phyloP scores from a whole-genome alignment of 2,329 filamentous ascomycete genomes.

The Pestalotiopsis sp. region DNA sequence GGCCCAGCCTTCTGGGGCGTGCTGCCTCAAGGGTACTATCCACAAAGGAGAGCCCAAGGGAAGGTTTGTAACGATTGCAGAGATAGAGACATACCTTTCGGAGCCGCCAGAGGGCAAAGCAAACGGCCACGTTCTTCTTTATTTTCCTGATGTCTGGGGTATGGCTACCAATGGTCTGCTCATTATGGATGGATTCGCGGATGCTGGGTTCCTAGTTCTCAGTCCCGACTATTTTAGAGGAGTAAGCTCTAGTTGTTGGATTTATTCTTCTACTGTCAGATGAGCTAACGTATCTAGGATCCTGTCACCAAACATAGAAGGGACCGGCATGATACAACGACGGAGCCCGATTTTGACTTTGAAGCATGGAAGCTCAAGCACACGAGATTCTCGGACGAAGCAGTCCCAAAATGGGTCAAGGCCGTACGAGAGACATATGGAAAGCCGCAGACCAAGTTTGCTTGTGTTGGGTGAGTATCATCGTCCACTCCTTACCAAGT shows the following conservation, averaged over 20 bases:
- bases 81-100: conserved; percentile 28
- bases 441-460: conserved; percentile 36
- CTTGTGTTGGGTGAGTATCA: conserved; percentile 38
- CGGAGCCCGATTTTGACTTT: conserved; percentile 45
- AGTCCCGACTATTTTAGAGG: conserved; percentile 49
- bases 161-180: conserved; percentile 44
- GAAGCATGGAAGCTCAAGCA: conserved; percentile 52
- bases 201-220: conserved; percentile 43
- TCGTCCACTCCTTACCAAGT: conserved; percentile 10
- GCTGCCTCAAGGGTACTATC: conserved; percentile 27
- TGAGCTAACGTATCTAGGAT: conserved; percentile 32
- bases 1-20: conserved; percentile 24
- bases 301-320: conserved; percentile 43
- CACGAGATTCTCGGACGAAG: conserved; percentile 40
- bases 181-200: conserved; percentile 49
- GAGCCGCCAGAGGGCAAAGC: conserved; percentile 18
- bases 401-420: conserved; percentile 46
- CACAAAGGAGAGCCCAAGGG: conserved; percentile 28
- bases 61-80: conserved; percentile 20
- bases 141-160: conserved; percentile 48
- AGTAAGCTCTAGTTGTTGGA: conserved; percentile 25
- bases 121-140: conserved; percentile 42
- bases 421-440: conserved; percentile 39
- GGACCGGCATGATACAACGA: conserved; percentile 28
- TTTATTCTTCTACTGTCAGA: not conserved